Evolutionary conservation across 345 rosid genomes (phyloP).

Genomic region (Trapa incisa): DNA sequence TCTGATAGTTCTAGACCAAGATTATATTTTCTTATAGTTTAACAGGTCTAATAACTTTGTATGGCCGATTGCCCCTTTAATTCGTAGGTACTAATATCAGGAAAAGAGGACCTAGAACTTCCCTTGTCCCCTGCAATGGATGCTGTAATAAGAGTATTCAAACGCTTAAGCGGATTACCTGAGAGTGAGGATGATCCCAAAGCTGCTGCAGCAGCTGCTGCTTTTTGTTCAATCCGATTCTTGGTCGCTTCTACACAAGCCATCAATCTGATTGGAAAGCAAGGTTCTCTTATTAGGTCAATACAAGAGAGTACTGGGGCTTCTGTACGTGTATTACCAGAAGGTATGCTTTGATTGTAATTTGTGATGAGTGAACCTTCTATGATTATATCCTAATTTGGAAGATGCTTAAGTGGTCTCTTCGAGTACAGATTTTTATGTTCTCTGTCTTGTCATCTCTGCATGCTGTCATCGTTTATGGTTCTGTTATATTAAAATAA

Average conservation of each 20-base stretch:
- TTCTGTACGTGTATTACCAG: conserved; percentile 58
- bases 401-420: not conserved
- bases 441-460: not conserved
- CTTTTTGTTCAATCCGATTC: conserved; percentile 49
- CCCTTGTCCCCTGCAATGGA: conserved; percentile 50
- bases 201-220: conserved; percentile 24
- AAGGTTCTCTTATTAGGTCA: conserved; percentile 72
- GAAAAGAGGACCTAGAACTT: conserved; percentile 45
- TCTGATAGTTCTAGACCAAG: not conserved
- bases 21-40: not conserved
- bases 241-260: conserved; percentile 85
- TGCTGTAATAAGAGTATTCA: conserved; percentile 37
- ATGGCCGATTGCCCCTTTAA: not conserved
- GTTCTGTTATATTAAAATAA: not conserved
- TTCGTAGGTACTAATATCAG: conserved; percentile 41
- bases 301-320: conserved; percentile 76
- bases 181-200: conserved; percentile 22
- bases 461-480: not conserved
- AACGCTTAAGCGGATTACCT: conserved; percentile 34
- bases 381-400: not conserved
- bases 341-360: conserved; percentile 27
- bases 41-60: not conserved
- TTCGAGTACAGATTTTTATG: not conserved
- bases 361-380: not conserved
- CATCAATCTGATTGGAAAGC: conserved; percentile 79